Base-by-base conservation (phyloP, 352 stramenopile genomes). In the Phytophthora boehmeriae region DNA sequence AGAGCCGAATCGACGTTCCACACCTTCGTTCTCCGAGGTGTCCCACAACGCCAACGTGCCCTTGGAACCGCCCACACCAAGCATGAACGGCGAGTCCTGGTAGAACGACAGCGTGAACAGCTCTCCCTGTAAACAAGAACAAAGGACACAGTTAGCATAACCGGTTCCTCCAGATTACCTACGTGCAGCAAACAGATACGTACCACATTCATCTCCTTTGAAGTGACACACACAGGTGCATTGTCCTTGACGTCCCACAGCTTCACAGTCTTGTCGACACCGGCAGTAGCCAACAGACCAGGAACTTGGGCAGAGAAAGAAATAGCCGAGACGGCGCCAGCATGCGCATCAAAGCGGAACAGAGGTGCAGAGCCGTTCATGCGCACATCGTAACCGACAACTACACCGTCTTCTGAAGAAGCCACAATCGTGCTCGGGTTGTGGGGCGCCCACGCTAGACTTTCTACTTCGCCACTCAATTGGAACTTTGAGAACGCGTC, bases 191-290 rank as follows among this genome's bases (percentile, higher is more conserved):
- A 59, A 60, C 10, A 59, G 11, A 16, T 59, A 89, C 81, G 68
- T 87, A 93, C 83, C 68, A 97, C 87, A 54, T 95, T 94, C 88
- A 98, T 96, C 43, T 92, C 84, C 74, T 97, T 98, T 13, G 89
- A 93, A 1, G 81, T 92, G 57, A 98, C 81, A 62, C 82, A 96
- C 47, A 83, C 60, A 3, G 91, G 86, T 17, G 63, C 65, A 45
- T 86, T 86, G 39, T 87, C 76, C 57, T 84, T 75, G 16, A 96
- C 65, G 62, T 99, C 96, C 98, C 98, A 99, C 41, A 99, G 78
- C 64, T 98, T 98, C 45, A 99, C 97, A 8, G 93, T 98, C 80
- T 99, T 99, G 83, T 99, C 97, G n/a, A 97, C 87, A 9, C 94
- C 95, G 38, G 90, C 96, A 4, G 97, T 99, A 20, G 96, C 92